phyloP scores from a whole-genome alignment of 345 rosid species.

The Linum trigynum region DNA sequence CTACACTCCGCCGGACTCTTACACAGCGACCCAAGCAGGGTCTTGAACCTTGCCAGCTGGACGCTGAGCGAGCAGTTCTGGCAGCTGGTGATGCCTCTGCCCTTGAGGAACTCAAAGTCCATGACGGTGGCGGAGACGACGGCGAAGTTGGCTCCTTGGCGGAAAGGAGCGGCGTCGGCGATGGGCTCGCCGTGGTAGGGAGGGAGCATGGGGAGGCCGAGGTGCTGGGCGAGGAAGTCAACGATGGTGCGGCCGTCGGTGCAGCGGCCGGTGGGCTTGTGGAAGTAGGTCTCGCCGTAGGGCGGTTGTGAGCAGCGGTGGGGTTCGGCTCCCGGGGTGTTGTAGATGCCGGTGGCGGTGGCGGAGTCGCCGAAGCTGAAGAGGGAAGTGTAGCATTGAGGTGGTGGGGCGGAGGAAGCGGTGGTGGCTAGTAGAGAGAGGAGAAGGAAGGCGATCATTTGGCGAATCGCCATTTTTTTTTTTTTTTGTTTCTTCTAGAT shows the following conservation, averaged over 20 bases:
- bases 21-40: not conserved
- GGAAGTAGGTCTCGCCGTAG: constrained; percentile 39
- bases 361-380: constrained; percentile 56
- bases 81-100: not conserved
- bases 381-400: constrained; percentile 20
- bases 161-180: not conserved
- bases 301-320: constrained; percentile 26
- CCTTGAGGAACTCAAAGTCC: not conserved
- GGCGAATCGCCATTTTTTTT: too few species aligned
- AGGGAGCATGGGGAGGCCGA: not conserved
- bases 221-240: constrained; percentile 30
- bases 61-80: not conserved
- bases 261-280: constrained; percentile 34
- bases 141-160: not conserved
- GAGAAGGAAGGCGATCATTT: too few species aligned
- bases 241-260: constrained; percentile 49
- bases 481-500: too few species aligned
- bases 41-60: not conserved
- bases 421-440: too few species aligned
- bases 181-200: not conserved
- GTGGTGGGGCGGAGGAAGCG: too few species aligned
- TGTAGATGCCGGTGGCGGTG: constrained; percentile 39
- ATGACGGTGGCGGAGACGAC: not conserved
- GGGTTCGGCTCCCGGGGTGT: not conserved
- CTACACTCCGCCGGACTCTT: not conserved